These are phyloP conservation scores for Xylaria digitata DNA, from an alignment of 2,329 filamentous ascomycete species.

Conservation along the genomic window DNA sequence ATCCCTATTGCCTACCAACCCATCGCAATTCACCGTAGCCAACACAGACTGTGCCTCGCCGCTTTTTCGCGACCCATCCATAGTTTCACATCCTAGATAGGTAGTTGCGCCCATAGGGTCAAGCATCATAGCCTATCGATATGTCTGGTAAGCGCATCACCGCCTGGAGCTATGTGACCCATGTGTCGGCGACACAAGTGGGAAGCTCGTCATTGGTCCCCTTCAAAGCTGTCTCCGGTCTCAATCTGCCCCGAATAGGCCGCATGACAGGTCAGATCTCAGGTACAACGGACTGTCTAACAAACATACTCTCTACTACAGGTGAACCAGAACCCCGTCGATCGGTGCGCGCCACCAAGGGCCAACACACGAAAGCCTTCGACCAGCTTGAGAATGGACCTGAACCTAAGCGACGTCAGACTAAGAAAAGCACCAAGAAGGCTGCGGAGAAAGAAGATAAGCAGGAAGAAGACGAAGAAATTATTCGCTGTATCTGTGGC, in stretches of 20 bases:
- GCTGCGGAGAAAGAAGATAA: slow-evolving; percentile 68
- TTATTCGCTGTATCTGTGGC: slow-evolving; percentile 94
- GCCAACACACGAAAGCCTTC: slow-evolving; percentile 90
- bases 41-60: slow-evolving; percentile 36
- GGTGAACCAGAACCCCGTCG: slow-evolving; percentile 82
- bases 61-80: slow-evolving; percentile 28
- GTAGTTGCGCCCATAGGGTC: slow-evolving; percentile 30
- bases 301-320: slow-evolving; percentile 39
- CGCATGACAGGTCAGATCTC: slow-evolving; percentile 16
- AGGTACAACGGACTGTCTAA: slow-evolving; percentile 41
- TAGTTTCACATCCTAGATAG: slow-evolving; percentile 20
- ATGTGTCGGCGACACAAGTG: slow-evolving; percentile 16
- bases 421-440: slow-evolving; percentile 62
- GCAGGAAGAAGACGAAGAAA: slow-evolving; percentile 70
- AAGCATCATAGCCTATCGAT: slow-evolving; percentile 35
- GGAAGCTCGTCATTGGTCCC: slow-evolving; percentile 16
- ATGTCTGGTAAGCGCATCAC: slow-evolving; percentile 52
- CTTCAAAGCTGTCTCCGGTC: slow-evolving; percentile 8
- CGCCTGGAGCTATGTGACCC: slow-evolving; percentile 33
- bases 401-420: slow-evolving; percentile 65
- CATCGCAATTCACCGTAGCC: slow-evolving; percentile 43
- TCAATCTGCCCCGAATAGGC: neutral
- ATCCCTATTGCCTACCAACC: slow-evolving; percentile 34
- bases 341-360: slow-evolving; percentile 95
- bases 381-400: slow-evolving; percentile 75